Percentiles rank a stretch among this genome's conserved stretches.
phyloP scores from a whole-genome alignment of 192 early-diverging fungal species.

The Entrophospora sp. region DNA sequence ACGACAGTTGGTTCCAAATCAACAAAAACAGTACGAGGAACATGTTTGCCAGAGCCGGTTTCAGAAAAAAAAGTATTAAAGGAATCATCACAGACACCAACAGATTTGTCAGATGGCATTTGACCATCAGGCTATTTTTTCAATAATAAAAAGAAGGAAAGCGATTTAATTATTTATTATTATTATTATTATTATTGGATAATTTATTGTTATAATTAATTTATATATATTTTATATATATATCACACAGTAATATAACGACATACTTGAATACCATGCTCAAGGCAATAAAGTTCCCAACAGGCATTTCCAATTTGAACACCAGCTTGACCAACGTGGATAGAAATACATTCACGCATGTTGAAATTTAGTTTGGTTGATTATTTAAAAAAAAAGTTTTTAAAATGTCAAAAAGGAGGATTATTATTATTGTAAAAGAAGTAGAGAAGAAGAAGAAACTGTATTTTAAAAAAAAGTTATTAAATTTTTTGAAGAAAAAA shows the following conservation, averaged over 20 bases:
- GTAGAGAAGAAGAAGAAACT: conserved; percentile 9
- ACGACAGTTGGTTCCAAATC: conserved; percentile 94
- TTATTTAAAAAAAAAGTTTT: neutral
- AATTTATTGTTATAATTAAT: neutral
- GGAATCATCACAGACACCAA: conserved; percentile 72
- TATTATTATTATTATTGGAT: neutral
- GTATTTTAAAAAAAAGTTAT: too few species aligned
- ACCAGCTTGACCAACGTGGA: conserved; percentile 91
- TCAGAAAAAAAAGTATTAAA: conserved; percentile 99
- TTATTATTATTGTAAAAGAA: neutral
- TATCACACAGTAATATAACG: neutral
- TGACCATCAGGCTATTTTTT: conserved; percentile 1
- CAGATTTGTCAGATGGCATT: conserved; percentile 63
- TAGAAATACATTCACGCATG: conserved; percentile 72
- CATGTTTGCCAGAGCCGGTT: conserved; percentile 98
- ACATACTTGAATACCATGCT: conserved; percentile 82
- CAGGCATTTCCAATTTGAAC: conserved; percentile 99
- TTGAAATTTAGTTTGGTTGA: conserved; percentile 14
- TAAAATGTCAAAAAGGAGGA: too few species aligned
- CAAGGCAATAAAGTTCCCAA: conserved; percentile 96
- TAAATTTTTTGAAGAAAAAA: too few species aligned
- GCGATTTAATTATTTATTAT: neutral
- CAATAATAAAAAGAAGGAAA: neutral
- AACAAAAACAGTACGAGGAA: conserved; percentile 98
- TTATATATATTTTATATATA: neutral